Conservation (phyloP, 1,284 basidiomycete species). For the Sporisorium iseilematis-ciliati region DNA sequence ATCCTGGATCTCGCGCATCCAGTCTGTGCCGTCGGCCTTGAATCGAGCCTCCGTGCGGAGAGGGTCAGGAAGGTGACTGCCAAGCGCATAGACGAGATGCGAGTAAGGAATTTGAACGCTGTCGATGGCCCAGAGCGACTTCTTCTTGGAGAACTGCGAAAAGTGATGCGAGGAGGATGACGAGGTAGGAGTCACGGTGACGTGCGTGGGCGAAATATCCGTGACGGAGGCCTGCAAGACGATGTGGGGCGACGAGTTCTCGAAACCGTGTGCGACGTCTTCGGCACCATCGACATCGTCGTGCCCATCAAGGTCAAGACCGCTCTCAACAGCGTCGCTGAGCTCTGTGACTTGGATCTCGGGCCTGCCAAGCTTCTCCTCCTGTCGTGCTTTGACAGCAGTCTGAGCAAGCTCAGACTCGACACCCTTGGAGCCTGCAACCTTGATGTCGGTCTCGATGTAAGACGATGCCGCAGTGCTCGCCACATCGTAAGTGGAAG, state of each 20-base stretch:
- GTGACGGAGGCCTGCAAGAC: slow-evolving; percentile 65
- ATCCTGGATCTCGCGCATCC: slow-evolving; percentile 62
- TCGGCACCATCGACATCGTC: slow-evolving; percentile 22
- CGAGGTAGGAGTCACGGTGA: slow-evolving; percentile 54
- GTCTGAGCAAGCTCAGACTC: slow-evolving; percentile 38
- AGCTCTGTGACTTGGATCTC: slow-evolving; percentile 53
- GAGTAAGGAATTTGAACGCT: slow-evolving; percentile 65
- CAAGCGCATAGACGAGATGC: slow-evolving; percentile 68
- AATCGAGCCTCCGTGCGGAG: slow-evolving; percentile 63
- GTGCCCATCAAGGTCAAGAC: slow-evolving; percentile 39
- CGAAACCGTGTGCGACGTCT: slow-evolving; percentile 49
- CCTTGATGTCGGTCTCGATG: slow-evolving; percentile 37
- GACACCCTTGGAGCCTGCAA: slow-evolving; percentile 38
- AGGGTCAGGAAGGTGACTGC: slow-evolving; percentile 68
- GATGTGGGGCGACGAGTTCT: slow-evolving; percentile 59
- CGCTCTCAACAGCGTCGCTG: slow-evolving; percentile 35
- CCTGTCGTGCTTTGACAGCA: slow-evolving; percentile 33
- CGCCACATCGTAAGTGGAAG: slow-evolving; percentile 18
- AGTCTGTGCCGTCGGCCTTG: slow-evolving; percentile 59
- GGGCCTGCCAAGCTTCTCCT: slow-evolving; percentile 56
- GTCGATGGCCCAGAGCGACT: slow-evolving; percentile 65
- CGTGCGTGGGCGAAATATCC: slow-evolving; percentile 60
- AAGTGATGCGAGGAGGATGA: slow-evolving; percentile 33
- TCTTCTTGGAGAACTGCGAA: slow-evolving; percentile 44
- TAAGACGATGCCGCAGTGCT: slow-evolving; percentile 47